Conservation (phyloP, 768 basidiomycete species). For the Mycena rosella region DNA sequence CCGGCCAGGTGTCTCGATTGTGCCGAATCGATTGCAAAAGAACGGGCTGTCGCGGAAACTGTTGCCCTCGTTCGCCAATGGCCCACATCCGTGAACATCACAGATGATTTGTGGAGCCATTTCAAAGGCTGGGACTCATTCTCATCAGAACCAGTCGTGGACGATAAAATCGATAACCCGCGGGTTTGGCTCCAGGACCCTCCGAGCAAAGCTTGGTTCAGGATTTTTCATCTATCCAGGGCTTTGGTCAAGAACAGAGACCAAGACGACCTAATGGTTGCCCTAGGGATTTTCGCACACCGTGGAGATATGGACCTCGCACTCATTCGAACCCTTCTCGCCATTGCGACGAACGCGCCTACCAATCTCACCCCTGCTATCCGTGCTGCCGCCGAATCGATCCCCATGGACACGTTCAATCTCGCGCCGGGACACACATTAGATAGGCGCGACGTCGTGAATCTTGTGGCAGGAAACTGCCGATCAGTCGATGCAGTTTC, state of each 20-base stretch:
- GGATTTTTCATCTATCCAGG: constrained; percentile 10
- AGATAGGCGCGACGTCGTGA: not conserved
- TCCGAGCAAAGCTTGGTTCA: constrained; percentile 11
- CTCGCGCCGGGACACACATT: constrained; percentile 2
- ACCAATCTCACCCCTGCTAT: not conserved
- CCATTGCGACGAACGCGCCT: constrained; percentile 10
- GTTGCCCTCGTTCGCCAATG: constrained; percentile 25
- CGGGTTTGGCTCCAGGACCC: constrained; percentile 1
- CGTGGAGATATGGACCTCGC: constrained; percentile 4
- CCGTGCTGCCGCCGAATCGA: not conserved
- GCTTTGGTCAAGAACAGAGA: not conserved
- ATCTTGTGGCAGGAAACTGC: not conserved
- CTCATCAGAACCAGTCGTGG: not conserved
- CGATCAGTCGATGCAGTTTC: not conserved
- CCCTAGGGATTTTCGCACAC: constrained; percentile 16
- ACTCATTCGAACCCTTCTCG: constrained; percentile 18
- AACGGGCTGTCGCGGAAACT: not conserved
- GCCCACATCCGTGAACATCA: constrained; percentile 24
- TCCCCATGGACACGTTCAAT: constrained; percentile 13
- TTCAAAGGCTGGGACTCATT: not conserved
- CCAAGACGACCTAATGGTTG: constrained; percentile 13
- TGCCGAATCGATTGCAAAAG: constrained; percentile 8
- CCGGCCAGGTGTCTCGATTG: constrained; percentile 9
- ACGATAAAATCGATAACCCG: not conserved
- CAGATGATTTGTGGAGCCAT: constrained; percentile 9